These are phyloP conservation scores for Paramecium bursaria DNA, from an alignment of 73 alveolate species.

Conservation along the genomic window DNA sequence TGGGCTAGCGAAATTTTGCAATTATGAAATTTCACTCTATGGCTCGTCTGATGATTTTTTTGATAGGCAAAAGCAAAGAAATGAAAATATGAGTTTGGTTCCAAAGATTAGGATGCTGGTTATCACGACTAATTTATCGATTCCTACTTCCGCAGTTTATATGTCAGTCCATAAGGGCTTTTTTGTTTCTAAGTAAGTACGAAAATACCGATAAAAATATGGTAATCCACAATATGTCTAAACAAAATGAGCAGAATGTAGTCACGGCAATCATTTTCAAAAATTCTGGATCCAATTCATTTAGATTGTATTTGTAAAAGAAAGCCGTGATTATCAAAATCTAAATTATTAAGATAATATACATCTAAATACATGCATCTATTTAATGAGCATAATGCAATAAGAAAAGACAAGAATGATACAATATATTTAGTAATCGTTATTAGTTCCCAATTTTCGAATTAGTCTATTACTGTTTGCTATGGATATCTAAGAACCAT, in stretches of 20 bases:
- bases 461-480: background rate
- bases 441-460: background rate
- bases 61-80: conserved; percentile 24
- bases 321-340: conserved; percentile 26
- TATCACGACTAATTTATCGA: background rate
- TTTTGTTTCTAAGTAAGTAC: conserved; percentile 14
- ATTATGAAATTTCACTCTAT: too few relatives aligned
- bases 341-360: background rate
- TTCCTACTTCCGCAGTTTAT: conserved; percentile 47
- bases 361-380: conserved; percentile 54
- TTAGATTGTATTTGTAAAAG: background rate
- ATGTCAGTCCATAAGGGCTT: conserved; percentile 34
- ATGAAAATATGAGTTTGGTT: conserved; percentile 15
- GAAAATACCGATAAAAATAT: conserved; percentile 2
- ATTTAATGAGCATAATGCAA: conserved; percentile 14
- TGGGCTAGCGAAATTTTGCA: too few relatives aligned
- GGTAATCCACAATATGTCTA: conserved; percentile 40
- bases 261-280: background rate
- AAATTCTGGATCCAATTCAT: background rate
- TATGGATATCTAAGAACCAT: background rate
- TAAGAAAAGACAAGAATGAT: background rate
- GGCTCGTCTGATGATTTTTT: background rate
- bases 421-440: conserved; percentile 28
- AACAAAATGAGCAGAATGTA: conserved; percentile 7
- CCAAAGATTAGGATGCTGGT: background rate